Conservation (phyloP, 805 yeast species). For the Candida loeiensis region DNA sequence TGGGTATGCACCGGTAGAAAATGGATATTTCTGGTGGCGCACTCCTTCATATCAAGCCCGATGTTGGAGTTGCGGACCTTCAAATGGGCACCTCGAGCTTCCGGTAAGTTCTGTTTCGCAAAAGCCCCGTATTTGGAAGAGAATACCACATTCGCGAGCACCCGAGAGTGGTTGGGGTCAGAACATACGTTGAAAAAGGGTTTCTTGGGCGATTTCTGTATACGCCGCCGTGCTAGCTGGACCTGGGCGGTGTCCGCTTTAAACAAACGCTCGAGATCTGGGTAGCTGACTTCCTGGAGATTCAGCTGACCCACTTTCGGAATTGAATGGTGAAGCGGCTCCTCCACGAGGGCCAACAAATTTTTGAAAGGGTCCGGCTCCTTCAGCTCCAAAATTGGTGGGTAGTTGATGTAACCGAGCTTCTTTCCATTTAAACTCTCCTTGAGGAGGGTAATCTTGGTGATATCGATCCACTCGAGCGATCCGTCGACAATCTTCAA, state of each 20-base stretch:
- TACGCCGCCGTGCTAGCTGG: neutral
- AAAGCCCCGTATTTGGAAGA: conserved; percentile 1
- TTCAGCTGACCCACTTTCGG: neutral
- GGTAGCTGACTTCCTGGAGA: neutral
- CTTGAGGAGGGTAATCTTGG: conserved; percentile 14
- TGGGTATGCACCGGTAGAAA: conserved; percentile 25
- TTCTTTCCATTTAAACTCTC: neutral
- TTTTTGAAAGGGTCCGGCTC: neutral
- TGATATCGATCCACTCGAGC: conserved; percentile 14
- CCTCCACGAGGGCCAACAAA: conserved; percentile 1
- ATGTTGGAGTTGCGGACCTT: conserved; percentile 4
- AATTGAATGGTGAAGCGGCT: neutral
- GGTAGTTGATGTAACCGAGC: neutral
- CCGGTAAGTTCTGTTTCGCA: conserved; percentile 5
- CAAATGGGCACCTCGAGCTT: neutral
- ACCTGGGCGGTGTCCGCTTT: neutral
- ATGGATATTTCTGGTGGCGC: conserved; percentile 28
- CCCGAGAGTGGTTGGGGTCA: conserved; percentile 32
- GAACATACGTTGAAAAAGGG: conserved; percentile 54
- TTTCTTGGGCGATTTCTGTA: conserved; percentile 13
- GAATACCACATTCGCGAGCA: conserved; percentile 23
- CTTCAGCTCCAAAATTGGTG: neutral
- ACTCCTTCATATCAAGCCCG: conserved; percentile 12
- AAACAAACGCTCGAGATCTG: neutral
- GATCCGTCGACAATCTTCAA: conserved; percentile 2